Percentiles rank a stretch among this genome's conserved stretches.
Evolutionary conservation across 345 rosid species (phyloP).

Genomic region (Sisymbrium irio): DNA sequence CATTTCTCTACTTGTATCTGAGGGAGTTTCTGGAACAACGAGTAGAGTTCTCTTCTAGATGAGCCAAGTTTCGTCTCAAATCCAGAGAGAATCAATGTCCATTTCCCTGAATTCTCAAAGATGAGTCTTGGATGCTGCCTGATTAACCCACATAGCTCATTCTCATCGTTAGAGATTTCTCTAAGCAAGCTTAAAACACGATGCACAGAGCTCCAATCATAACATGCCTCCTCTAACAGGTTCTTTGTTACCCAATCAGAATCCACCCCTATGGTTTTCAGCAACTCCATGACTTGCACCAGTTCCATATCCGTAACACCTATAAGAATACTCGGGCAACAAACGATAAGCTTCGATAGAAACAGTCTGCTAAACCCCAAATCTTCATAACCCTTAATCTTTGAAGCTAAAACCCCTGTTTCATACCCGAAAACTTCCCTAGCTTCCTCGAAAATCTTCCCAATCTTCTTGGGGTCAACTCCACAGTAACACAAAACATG

Average conservation of each 20-base stretch:
- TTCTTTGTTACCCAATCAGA: constrained; percentile 50
- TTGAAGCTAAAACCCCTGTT: constrained; percentile 50
- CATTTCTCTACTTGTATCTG: constrained; percentile 44
- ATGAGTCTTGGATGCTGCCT: constrained; percentile 54
- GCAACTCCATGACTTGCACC: constrained; percentile 40
- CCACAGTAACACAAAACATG: constrained; percentile 61
- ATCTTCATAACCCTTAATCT: constrained; percentile 61
- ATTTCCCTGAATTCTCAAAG: constrained; percentile 54
- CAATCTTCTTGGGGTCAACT: constrained; percentile 51
- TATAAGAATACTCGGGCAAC: constrained; percentile 51
- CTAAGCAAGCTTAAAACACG: constrained; percentile 45
- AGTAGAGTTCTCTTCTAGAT: constrained; percentile 40
- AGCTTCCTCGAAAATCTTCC: constrained; percentile 59
- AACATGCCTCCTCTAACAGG: constrained; percentile 40
- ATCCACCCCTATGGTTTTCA: constrained; percentile 52
- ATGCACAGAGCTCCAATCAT: constrained; percentile 58
- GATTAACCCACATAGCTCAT: constrained; percentile 52
- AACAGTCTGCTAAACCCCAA: constrained; percentile 52
- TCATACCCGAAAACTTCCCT: constrained; percentile 51
- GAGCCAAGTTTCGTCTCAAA: constrained; percentile 59
- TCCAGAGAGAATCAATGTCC: constrained; percentile 44
- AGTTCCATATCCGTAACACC: constrained; percentile 53
- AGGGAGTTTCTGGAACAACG: constrained; percentile 55
- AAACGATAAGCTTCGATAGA: constrained; percentile 44
- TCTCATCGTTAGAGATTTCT: constrained; percentile 30